Percentiles rank a stretch among this genome's conserved stretches.
Evolutionary conservation across 192 early-diverging fungal species (phyloP).

Genomic region (Backusella luteola): DNA sequence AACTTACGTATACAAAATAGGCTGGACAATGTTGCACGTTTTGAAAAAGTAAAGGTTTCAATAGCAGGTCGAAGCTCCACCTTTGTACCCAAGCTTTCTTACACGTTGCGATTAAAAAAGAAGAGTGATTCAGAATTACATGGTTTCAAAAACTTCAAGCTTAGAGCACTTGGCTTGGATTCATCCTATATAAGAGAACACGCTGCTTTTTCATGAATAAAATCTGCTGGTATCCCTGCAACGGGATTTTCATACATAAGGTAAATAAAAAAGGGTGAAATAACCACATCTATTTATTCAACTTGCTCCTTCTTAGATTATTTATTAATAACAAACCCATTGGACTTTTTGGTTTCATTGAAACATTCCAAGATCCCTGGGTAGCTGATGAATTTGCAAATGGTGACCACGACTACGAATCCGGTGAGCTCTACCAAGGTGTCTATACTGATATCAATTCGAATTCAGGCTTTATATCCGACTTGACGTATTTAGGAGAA

Average conservation of each 20-base stretch:
- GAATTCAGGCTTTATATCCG: neutral
- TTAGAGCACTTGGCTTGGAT: neutral
- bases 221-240: neutral
- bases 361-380: constrained; percentile 31
- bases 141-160: constrained; percentile 1
- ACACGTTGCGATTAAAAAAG: neutral
- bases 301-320: neutral
- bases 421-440: constrained; percentile 17
- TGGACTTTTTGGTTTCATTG: constrained; percentile 40
- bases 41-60: neutral
- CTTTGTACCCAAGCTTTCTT: neutral
- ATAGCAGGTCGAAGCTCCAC: constrained; percentile 4
- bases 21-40: neutral
- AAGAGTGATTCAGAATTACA: neutral
- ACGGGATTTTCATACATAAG: constrained; percentile 1
- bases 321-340: constrained; percentile 38
- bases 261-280: neutral
- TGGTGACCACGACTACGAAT: constrained; percentile 17
- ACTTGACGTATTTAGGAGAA: no score
- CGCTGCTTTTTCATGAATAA: neutral
- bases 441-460: neutral
- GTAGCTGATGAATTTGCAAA: constrained; percentile 22
- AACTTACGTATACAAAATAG: neutral
- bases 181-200: constrained; percentile 5
- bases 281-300: no score